Evolutionary conservation across 2,329 filamentous ascomycete genomes (phyloP).

Genomic region (Colletotrichum tanaceti): DNA sequence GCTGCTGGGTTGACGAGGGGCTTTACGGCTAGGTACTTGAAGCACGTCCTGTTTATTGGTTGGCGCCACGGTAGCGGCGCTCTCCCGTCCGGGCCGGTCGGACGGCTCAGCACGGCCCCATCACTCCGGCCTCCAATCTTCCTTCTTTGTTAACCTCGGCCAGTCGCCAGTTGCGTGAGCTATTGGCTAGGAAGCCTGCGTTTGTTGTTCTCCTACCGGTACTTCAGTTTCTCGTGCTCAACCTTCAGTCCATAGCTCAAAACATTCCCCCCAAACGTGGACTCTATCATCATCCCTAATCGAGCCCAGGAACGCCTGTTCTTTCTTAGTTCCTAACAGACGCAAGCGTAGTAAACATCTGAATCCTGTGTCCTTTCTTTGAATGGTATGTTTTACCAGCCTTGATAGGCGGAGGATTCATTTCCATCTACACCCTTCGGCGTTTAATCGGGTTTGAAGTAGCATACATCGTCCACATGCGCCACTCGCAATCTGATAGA

Average conservation of each 20-base stretch:
- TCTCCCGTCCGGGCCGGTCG: neutral
- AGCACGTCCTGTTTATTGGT: neutral
- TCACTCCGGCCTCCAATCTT: neutral
- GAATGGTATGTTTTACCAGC: neutral
- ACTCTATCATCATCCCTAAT: neutral
- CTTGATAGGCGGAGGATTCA: neutral
- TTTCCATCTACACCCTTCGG: neutral
- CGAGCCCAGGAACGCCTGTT: neutral
- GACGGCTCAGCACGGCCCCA: constrained; percentile 3
- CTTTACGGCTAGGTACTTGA: too few relatives aligned
- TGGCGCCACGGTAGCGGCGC: neutral
- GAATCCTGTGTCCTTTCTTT: neutral
- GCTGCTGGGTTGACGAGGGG: neutral
- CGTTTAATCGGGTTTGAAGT: neutral
- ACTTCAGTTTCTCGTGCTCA: neutral
- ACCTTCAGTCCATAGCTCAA: neutral
- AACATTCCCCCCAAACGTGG: neutral
- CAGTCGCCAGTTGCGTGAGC: neutral
- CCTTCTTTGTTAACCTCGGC: neutral
- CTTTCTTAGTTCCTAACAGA: neutral
- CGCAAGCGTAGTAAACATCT: neutral
- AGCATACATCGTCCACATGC: neutral
- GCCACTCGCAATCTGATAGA: neutral
- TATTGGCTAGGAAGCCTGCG: neutral
- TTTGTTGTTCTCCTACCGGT: too few relatives aligned